Evolutionary conservation across 2,329 filamentous ascomycete species (phyloP).

Genomic region (Ophiostoma sp.): DNA sequence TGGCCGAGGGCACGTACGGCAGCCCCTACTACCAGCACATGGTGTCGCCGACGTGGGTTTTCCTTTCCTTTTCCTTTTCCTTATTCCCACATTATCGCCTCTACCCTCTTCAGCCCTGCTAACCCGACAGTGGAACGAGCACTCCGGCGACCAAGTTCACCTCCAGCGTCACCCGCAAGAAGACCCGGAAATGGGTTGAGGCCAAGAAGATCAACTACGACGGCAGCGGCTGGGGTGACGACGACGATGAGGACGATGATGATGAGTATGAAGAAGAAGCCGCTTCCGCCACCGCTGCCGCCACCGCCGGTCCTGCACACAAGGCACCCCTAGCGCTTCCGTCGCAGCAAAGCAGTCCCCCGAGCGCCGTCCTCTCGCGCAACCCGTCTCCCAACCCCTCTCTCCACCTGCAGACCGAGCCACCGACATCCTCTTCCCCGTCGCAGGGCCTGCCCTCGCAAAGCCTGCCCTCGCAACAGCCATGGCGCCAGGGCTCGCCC

Average conservation of each 20-base stretch:
- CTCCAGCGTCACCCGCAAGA: constrained; percentile 79
- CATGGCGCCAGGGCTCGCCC: constrained; percentile 24
- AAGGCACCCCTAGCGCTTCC: constrained; percentile 20
- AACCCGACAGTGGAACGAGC: constrained; percentile 28
- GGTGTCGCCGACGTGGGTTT: constrained; percentile 30
- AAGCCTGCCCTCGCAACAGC: constrained; percentile 5
- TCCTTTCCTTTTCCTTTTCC: neutral
- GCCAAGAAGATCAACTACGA: constrained; percentile 83
- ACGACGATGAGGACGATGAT: constrained; percentile 55
- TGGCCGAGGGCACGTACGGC: constrained; percentile 34
- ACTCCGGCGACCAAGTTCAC: constrained; percentile 51
- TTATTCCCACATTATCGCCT: neutral
- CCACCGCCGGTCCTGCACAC: constrained; percentile 6
- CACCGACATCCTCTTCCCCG: constrained; percentile 19
- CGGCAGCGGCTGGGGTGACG: constrained; percentile 86
- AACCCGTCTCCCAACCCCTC: constrained; percentile 27
- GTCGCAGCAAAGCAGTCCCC: constrained; percentile 15
- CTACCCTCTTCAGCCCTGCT: constrained; percentile 7
- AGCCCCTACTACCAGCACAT: constrained; percentile 30
- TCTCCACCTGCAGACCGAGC: constrained; percentile 28
- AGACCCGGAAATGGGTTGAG: constrained; percentile 93
- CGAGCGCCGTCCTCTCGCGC: constrained; percentile 19
- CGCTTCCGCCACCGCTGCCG: neutral
- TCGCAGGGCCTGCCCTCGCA: constrained; percentile 17
- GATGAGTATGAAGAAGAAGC: constrained; percentile 39